Conservation (phyloP, 805 yeast species). For the Saccharomycopsis javanensis region DNA sequence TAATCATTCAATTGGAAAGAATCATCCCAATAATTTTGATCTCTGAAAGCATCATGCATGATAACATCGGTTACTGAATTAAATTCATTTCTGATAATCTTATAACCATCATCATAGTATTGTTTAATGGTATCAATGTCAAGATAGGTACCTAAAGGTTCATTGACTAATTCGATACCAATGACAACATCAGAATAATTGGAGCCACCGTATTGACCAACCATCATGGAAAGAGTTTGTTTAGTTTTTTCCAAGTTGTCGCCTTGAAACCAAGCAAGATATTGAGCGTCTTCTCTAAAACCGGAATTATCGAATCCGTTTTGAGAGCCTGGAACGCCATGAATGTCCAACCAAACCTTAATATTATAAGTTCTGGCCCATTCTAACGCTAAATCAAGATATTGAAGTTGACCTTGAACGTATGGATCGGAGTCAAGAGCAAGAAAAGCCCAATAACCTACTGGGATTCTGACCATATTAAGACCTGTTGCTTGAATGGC, state of each 20-base stretch:
- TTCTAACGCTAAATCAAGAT: conserved; percentile 51
- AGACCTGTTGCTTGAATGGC: conserved; percentile 44
- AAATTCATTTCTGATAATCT: conserved; percentile 43
- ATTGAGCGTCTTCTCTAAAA: conserved; percentile 35
- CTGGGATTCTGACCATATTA: conserved; percentile 65
- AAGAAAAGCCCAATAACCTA: conserved; percentile 66
- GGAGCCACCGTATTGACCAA: conserved; percentile 41
- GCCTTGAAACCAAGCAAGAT: conserved; percentile 35
- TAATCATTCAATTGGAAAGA: conserved; percentile 33
- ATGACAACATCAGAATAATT: conserved; percentile 47
- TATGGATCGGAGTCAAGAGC: conserved; percentile 45
- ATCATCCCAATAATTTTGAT: conserved; percentile 45
- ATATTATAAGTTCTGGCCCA: conserved; percentile 58
- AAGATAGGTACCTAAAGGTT: conserved; percentile 52
- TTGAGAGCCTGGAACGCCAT: conserved; percentile 78
- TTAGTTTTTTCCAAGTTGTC: conserved; percentile 39
- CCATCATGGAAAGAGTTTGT: conserved; percentile 40
- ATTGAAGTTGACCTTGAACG: conserved; percentile 54
- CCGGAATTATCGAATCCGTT: conserved; percentile 85
- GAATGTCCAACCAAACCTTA: conserved; percentile 67
- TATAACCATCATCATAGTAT: conserved; percentile 57
- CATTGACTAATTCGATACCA: conserved; percentile 64
- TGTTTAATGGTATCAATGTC: conserved; percentile 43
- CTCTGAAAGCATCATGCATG: conserved; percentile 58
- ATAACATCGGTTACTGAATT: conserved; percentile 47